These are phyloP conservation scores for Fusarium chlamydosporum DNA, from an alignment of 2,329 filamentous ascomycete genomes.

Conservation along the genomic window DNA sequence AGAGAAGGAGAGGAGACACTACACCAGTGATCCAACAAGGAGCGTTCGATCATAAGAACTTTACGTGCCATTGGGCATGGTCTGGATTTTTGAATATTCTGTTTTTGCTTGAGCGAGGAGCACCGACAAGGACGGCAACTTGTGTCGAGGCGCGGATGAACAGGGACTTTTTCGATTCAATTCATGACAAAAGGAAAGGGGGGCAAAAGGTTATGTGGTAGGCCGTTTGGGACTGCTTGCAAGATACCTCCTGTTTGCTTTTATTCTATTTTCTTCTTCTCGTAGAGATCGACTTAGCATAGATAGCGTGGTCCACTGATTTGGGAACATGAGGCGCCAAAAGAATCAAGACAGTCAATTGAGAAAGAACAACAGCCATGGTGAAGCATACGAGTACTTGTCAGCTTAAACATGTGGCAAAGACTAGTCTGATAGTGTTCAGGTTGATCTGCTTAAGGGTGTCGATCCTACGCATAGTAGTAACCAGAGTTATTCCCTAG, in stretches of 20 bases:
- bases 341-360: conserved; percentile 23
- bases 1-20: conserved; percentile 13
- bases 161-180: conserved; percentile 34
- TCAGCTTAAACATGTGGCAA: not conserved
- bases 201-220: conserved; percentile 25
- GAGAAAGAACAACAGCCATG: not conserved
- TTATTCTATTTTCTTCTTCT: conserved; percentile 17
- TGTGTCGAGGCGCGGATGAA: conserved; percentile 23
- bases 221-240: conserved; percentile 34
- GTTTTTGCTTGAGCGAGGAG: conserved; percentile 43
- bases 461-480: not conserved
- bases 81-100: conserved; percentile 32
- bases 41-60: conserved; percentile 9
- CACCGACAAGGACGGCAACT: conserved; percentile 34
- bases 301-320: conserved; percentile 28
- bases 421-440: not conserved
- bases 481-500: not conserved
- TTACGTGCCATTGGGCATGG: conserved; percentile 23
- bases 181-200: conserved; percentile 26
- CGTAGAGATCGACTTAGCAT: conserved; percentile 27
- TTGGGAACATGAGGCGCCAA: conserved; percentile 13
- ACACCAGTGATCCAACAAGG: conserved; percentile 8
- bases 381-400: not conserved
- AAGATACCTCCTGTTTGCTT: conserved; percentile 42
- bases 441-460: not conserved